Evolutionary conservation across 176 grass and related monocot species (phyloP).

Genomic region (Saccharum spontaneum): DNA sequence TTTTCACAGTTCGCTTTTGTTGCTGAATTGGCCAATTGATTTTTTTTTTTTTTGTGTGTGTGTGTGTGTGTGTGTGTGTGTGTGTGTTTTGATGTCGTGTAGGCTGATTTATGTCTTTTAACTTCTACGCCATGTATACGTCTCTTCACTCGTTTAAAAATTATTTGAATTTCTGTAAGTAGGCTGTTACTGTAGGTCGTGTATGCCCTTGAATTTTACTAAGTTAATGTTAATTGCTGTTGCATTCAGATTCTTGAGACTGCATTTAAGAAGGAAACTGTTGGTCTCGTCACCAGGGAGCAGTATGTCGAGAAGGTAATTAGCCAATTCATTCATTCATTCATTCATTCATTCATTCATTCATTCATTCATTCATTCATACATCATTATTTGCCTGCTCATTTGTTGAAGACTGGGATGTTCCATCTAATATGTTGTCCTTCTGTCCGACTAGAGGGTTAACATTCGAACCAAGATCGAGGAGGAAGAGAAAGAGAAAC

Average conservation of each 20-base stretch:
- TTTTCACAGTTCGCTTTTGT: background rate
- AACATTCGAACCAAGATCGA: constrained; percentile 92
- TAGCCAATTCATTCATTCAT: background rate
- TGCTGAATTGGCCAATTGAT: background rate
- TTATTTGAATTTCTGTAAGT: constrained; percentile 3
- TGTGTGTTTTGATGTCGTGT: background rate
- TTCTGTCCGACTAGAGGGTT: constrained; percentile 57
- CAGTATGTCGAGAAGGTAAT: constrained; percentile 99
- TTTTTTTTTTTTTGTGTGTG: background rate
- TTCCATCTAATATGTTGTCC: background rate
- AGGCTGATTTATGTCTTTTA: background rate
- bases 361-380: background rate
- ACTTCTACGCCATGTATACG: background rate
- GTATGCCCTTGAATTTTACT: background rate
- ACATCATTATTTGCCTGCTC: background rate
- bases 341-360: background rate
- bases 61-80: background rate
- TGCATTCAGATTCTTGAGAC: constrained; percentile 88
- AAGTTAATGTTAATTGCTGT: background rate
- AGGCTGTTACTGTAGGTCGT: background rate
- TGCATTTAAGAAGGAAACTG: constrained; percentile 98
- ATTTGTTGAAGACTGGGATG: background rate
- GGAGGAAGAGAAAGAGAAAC: constrained; percentile 98
- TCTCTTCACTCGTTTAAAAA: background rate
- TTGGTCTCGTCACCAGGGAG: constrained; percentile 96